Conservation (phyloP, 805 yeast species). For the Gaillardinia entomophila region DNA sequence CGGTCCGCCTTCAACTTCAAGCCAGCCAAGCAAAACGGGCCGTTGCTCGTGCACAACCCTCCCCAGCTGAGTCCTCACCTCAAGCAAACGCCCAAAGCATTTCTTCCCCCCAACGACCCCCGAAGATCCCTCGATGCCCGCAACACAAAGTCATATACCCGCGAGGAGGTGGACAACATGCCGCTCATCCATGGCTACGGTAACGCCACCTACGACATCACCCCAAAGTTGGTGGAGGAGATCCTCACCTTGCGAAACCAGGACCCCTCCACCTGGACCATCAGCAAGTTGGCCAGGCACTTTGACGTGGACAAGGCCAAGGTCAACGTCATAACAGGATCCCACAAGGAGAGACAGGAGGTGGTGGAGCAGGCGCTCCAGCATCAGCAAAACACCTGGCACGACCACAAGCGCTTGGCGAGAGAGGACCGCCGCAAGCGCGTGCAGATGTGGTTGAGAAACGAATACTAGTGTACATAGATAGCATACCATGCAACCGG, state of each 20-base stretch:
- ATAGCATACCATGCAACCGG: too few relatives aligned
- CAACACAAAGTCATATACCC: slow-evolving; percentile 19
- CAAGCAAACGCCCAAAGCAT: slow-evolving; percentile 62
- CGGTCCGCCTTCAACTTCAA: slow-evolving; percentile 65
- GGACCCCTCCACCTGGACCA: slow-evolving; percentile 61
- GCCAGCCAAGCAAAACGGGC: slow-evolving; percentile 48
- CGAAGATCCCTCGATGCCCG: slow-evolving; percentile 38
- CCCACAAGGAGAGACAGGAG: slow-evolving; percentile 29
- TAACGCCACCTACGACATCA: slow-evolving; percentile 46
- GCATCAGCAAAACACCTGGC: slow-evolving; percentile 45
- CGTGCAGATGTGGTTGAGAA: slow-evolving; percentile 58
- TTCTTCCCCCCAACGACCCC: slow-evolving; percentile 58
- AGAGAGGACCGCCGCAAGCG: slow-evolving; percentile 56
- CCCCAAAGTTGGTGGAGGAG: slow-evolving; percentile 52
- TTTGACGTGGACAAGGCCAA: slow-evolving; percentile 44
- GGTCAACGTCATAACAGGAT: slow-evolving; percentile 39
- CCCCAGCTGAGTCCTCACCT: slow-evolving; percentile 41
- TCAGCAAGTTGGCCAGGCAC: slow-evolving; percentile 54
- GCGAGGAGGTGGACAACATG: slow-evolving; percentile 29
- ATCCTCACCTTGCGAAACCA: slow-evolving; percentile 48
- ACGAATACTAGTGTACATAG: slow-evolving; percentile 44
- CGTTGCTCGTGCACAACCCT: slow-evolving; percentile 57
- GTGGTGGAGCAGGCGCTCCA: slow-evolving; percentile 45
- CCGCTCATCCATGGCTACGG: slow-evolving; percentile 35
- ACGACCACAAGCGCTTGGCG: slow-evolving; percentile 40